Base-by-base conservation (phyloP, 179 eudicot genomes). In the Nepenthes alata region DNA sequence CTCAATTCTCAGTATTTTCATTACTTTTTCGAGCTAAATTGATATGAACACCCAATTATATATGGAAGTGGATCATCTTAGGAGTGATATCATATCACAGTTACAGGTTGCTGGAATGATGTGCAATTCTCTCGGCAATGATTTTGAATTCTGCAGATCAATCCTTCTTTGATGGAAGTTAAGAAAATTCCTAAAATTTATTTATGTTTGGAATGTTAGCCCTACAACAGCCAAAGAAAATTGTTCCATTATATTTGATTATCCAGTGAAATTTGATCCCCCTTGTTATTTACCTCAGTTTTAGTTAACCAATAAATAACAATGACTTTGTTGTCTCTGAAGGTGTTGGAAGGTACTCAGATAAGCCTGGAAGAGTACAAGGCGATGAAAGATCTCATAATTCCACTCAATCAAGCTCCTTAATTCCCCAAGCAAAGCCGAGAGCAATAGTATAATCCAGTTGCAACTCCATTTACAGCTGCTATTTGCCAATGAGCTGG, bases 401-500 rank as follows among this genome's bases (percentile, higher is more conserved):
- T 93, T 61, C 98, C 98, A n/a, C 85, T 89, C 51, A 86, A 95
- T 39, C 80, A 85, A 64, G 85, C 72, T 34, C 83, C 96, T 56
- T 81, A 82, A 44, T 76, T 82, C 58, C 73, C 94, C 9, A 69
- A 75, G 59, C 90, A 25, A 25, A 25, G 25, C 25, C 25, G 25
- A 25, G 25, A 25, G 25, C 25, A 25, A 25, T 25, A 25, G 25
- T 25, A 25, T 25, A 25, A 25, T 25, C 25, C 0, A 25, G 25
- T 25, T 25, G 25, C 25, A 25, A 25, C 25, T 25, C 25, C 25
- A 25, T 25, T 25, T 25, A 25, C 25, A 25, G 25, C 25, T 25
- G 25, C 25, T 25, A 25, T 25, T 25, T 25, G 25, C 25, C 25
- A 25, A 25, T 25, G 25, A 25, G 25, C 25, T 25, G 25, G 25